phyloP scores from a whole-genome alignment of 2,329 filamentous ascomycete species.

The Leptographium wingfieldii region DNA sequence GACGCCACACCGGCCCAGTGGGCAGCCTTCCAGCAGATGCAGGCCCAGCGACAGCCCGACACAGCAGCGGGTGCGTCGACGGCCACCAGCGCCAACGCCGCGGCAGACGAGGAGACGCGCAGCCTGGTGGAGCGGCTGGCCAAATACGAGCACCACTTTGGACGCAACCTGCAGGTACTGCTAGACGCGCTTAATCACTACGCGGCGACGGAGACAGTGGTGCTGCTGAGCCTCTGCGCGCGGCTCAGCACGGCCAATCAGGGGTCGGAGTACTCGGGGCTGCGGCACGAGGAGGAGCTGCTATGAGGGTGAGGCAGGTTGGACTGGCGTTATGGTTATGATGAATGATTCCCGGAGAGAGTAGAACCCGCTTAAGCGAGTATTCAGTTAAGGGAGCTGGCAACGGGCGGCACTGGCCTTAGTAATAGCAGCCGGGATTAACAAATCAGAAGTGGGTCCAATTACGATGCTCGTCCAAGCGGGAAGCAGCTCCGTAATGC shows the following conservation, averaged over 20 bases:
- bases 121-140: constrained; percentile 68
- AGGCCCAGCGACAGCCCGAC: constrained; percentile 25
- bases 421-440: too few relatives aligned
- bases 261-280: constrained; percentile 51
- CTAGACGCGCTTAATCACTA: constrained; percentile 95
- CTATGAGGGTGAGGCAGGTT: not conserved
- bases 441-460: not conserved
- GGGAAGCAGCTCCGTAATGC: not conserved
- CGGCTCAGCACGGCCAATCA: constrained; percentile 71
- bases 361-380: not conserved
- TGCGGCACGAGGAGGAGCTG: constrained; percentile 39
- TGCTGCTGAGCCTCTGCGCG: constrained; percentile 77
- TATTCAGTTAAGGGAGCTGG: not conserved
- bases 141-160: constrained; percentile 91
- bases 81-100: constrained; percentile 15
- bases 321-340: not conserved
- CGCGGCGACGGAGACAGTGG: constrained; percentile 92
- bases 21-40: constrained; percentile 38
- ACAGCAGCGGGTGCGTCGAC: constrained; percentile 21
- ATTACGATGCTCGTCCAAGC: not conserved
- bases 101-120: constrained; percentile 22
- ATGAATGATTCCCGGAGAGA: too few relatives aligned
- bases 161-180: constrained; percentile 80
- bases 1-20: constrained; percentile 51
- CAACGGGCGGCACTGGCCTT: too few relatives aligned